These are phyloP conservation scores for Venturia asperata DNA, from an alignment of 2,329 filamentous ascomycete species.

Conservation along the genomic window DNA sequence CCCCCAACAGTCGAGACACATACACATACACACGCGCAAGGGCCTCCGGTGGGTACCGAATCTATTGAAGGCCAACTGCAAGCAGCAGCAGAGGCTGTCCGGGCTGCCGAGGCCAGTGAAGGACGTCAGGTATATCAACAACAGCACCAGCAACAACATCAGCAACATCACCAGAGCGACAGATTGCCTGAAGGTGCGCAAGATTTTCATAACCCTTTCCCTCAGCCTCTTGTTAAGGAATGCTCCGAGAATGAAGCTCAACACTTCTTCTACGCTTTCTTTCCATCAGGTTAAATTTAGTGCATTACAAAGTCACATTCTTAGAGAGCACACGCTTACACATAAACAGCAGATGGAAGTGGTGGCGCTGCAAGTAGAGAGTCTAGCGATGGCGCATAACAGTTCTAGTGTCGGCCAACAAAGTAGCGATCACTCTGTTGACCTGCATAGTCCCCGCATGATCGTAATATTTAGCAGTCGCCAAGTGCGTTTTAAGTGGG, in stretches of 20 bases:
- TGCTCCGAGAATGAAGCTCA: not conserved
- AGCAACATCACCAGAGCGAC: slow-evolving; percentile 8
- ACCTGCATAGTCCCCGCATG: slow-evolving; percentile 5
- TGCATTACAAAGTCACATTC: not conserved
- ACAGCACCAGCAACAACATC: slow-evolving; percentile 4
- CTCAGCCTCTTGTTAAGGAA: not conserved
- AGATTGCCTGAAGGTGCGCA: not conserved
- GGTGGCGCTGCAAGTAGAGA: slow-evolving; percentile 4
- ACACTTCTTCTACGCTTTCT: not conserved
- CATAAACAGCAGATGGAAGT: not conserved
- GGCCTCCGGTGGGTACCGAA: slow-evolving; percentile 7
- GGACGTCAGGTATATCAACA: slow-evolving; percentile 14
- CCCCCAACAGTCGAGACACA: not conserved
- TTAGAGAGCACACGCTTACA: not conserved
- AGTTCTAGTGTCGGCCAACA: not conserved
- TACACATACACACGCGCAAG: slow-evolving; percentile 3
- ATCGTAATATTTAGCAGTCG: not conserved
- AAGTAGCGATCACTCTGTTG: not conserved
- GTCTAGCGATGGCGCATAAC: slow-evolving; percentile 10
- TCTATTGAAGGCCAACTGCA: slow-evolving; percentile 17
- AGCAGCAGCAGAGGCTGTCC: slow-evolving; percentile 15
- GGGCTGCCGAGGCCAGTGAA: slow-evolving; percentile 16
- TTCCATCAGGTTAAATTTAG: not conserved
- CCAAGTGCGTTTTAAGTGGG: not conserved
- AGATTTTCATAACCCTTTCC: not conserved